Evolutionary conservation across 73 alveolate species (phyloP), one percentile per base, ranked within the genome.

Genomic region (Durusdinium trenchii): DNA sequence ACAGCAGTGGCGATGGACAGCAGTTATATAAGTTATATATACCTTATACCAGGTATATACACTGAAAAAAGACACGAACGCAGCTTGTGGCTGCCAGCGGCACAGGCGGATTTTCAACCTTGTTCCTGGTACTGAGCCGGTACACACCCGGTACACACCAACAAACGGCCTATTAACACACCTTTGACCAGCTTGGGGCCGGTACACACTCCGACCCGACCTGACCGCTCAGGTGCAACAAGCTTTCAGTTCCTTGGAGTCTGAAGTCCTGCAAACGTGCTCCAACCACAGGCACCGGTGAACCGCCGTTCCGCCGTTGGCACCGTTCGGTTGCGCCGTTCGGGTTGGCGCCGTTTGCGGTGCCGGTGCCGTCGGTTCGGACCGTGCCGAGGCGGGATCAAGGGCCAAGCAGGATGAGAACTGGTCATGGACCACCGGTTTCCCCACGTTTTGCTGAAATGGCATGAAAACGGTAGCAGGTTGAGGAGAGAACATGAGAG

Each of bases 161-260:
- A 57, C 69, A 12, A 57, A 57, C 23, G 69, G 69, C 12, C 69
- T 57, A 12, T 16, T 57, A 23, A 57, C 69, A 57, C 69, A 57
- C 69, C 69, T 57, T 16, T 60, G 73, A 60, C 73, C 30, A 23
- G 30, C 73, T 0, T 60, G 73, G 54, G 42, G 85, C 51, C 36
- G 50, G 51, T n/a, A 12, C 52, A 38, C 42, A 12, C 50, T 38
- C 35, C 57, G 42, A 75, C 20, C 36, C 3, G 50, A 4, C 23
- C 51, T 75, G n/a, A 36, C 36, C 46, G n/a, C 45, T 18, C 89
- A 90, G 75, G 76, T 90, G 20, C 96, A 71, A 38, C 73, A 64
- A 51, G 79, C 96, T 52, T 90, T 90, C 73, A 51, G 69, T 51
- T 64, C 96, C 52, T 52, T 90, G 73, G 89, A 91, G 82, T 54